Evolutionary conservation across 1,284 basidiomycete genomes (phyloP).

Genomic region (Boletus coffeatus): DNA sequence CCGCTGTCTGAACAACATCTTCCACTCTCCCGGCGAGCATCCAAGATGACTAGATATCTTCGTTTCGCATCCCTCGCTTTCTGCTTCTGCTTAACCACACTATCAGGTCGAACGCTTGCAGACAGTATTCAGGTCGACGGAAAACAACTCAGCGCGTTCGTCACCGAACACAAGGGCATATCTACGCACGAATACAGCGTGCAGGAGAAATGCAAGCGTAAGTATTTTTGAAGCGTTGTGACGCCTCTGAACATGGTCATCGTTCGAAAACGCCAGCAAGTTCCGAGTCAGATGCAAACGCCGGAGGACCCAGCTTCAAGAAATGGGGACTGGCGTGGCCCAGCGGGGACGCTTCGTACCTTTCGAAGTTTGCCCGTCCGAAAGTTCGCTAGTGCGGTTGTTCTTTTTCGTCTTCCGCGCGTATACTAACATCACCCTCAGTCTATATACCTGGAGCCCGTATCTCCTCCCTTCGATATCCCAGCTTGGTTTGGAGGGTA

Average conservation of each 20-base stretch:
- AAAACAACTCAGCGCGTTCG: conserved; percentile 5
- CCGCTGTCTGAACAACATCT: background rate
- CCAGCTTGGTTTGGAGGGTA: conserved; percentile 35
- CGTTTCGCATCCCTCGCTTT: conserved; percentile 9
- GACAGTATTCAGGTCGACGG: background rate
- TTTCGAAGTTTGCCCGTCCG: conserved; percentile 30
- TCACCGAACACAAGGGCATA: conserved; percentile 1
- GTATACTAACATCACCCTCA: conserved; percentile 11
- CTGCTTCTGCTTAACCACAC: conserved; percentile 7
- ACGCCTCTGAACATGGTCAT: conserved; percentile 11
- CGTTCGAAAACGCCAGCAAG: conserved; percentile 13
- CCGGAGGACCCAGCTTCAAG: conserved; percentile 7
- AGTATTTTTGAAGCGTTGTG: conserved; percentile 19
- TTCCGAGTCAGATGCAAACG: conserved; percentile 6
- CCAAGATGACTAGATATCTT: conserved; percentile 13
- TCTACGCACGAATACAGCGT: background rate
- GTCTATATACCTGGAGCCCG: conserved; percentile 29
- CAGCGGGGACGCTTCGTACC: conserved; percentile 35
- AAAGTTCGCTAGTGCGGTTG: conserved; percentile 32
- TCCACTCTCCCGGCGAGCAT: background rate
- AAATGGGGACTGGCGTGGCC: conserved; percentile 45
- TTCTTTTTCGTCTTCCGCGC: background rate
- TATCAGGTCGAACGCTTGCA: conserved; percentile 7
- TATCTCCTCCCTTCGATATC: conserved; percentile 13
- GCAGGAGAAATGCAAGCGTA: conserved; percentile 18